Base-by-base conservation (phyloP, 2,329 filamentous ascomycete species). In the Septoria petroselini region DNA sequence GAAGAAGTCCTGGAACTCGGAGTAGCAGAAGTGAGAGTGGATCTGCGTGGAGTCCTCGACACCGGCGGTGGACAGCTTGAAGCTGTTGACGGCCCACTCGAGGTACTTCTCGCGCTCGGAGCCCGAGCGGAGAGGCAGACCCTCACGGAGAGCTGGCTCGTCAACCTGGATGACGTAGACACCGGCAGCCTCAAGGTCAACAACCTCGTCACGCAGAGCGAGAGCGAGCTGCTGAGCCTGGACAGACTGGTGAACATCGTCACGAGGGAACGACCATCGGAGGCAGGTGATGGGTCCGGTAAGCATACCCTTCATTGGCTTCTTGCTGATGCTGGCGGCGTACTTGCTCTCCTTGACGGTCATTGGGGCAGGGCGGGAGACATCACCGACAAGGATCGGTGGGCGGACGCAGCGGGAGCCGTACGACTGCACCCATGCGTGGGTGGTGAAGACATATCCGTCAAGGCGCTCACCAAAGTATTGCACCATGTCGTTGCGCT, bases 1-100 rank as follows among this genome's bases (percentile, higher is more conserved):
- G 90, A 98, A 98, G 83, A 98, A 98, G 81, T 98, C 93, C 79
- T 98, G 93, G 88, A 98, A 98, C 82, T 98, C 93, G 45, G 93
- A 97, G 85, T 98, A 98, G 76, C 93, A 98, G 88, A 98, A 98
- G 82, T 98, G 93, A 59, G 91, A 96, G 86, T 98, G 93, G 74
- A 98, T 96, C 82, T 98, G 93, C 63, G 93, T 98, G 52, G 86
- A 88, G 75, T 98, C 89, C 76, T 90, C 77, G 55, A 98, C 91
- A 72, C 90, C 93, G 54, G 90, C 84, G 65, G 91, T 94, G 61
- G 91, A 85, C 62, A 98, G 88, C 73, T 88, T 90, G 90, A 98
- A 98, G 66, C 91, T 90, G 78, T 95, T 85, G 68, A 98, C 93
- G 55, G 93, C 93, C 93, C 93, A 98, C 65, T 86, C 79, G 63